These are phyloP conservation scores for Graphilbum fragrans DNA, from an alignment of 2,329 filamentous ascomycete species.

Conservation along the genomic window DNA sequence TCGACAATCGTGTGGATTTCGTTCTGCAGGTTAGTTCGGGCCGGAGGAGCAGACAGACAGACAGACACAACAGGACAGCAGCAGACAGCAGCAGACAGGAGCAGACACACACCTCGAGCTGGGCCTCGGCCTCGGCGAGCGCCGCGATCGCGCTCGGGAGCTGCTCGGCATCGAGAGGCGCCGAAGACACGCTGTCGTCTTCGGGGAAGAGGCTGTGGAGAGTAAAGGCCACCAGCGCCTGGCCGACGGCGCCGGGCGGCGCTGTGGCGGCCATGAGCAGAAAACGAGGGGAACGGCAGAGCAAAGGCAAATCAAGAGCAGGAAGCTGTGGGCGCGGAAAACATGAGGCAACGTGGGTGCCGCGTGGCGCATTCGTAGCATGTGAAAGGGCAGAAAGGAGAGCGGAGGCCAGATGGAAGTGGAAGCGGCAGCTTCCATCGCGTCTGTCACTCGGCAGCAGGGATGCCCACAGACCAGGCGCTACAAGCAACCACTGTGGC, in stretches of 20 bases:
- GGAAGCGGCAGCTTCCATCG: too few relatives aligned
- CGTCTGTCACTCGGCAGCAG: too few relatives aligned
- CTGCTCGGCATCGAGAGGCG: constrained; percentile 19
- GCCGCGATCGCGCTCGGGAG: constrained; percentile 28
- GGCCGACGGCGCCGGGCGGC: constrained; percentile 21
- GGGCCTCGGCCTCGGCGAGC: constrained; percentile 27
- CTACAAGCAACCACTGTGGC: too few relatives aligned
- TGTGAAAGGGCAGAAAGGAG: too few relatives aligned
- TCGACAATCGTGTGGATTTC: constrained; percentile 68
- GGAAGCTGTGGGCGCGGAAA: background rate
- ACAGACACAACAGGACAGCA: background rate
- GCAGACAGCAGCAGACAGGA: background rate
- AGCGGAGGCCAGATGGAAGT: too few relatives aligned
- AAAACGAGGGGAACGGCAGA: background rate
- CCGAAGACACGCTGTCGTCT: constrained; percentile 30
- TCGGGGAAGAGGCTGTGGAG: constrained; percentile 29
- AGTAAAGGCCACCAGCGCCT: constrained; percentile 54
- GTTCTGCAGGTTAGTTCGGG: constrained; percentile 26
- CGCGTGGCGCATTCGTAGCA: too few relatives aligned
- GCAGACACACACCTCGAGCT: constrained; percentile 26
- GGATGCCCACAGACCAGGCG: too few relatives aligned
- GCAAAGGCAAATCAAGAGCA: background rate
- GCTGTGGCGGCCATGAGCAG: background rate
- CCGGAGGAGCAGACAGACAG: background rate
- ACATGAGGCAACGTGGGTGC: background rate